Evolutionary conservation across 2,329 filamentous ascomycete genomes (phyloP).

Genomic region (Juglanconis sp.): DNA sequence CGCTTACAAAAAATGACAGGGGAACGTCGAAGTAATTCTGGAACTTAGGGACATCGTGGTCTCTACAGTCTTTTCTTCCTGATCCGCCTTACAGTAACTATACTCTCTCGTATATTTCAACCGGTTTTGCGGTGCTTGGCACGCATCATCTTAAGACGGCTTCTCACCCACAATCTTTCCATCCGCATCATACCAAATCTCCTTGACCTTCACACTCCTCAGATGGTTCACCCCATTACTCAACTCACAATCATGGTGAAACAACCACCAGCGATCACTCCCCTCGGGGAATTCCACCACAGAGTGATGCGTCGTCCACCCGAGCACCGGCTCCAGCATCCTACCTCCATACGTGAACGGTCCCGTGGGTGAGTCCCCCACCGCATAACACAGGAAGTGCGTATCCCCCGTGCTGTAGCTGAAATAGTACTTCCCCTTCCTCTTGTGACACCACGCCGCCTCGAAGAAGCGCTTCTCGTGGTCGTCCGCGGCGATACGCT

Average conservation of each 20-base stretch:
- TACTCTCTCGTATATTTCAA: too few relatives aligned
- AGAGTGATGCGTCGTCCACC: slow-evolving; percentile 80
- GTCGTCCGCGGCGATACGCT: slow-evolving; percentile 61
- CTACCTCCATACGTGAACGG: slow-evolving; percentile 71
- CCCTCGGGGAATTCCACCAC: slow-evolving; percentile 67
- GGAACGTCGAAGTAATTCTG: too few relatives aligned
- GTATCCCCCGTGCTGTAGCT: slow-evolving; percentile 77
- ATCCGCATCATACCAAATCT: slow-evolving; percentile 68
- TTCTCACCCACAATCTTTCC: slow-evolving; percentile 55
- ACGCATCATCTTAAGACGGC: slow-evolving; percentile 18
- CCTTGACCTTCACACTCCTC: slow-evolving; percentile 69
- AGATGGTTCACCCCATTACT: slow-evolving; percentile 68
- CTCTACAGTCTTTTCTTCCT: too few relatives aligned
- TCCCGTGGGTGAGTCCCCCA: slow-evolving; percentile 60
- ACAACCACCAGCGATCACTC: slow-evolving; percentile 61
- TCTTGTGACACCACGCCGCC: slow-evolving; percentile 77
- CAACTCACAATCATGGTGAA: slow-evolving; percentile 71
- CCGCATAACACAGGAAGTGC: slow-evolving; percentile 70
- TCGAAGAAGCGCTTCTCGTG: slow-evolving; percentile 77
- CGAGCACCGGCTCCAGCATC: slow-evolving; percentile 72
- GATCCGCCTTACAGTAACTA: too few relatives aligned
- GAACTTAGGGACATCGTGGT: too few relatives aligned
- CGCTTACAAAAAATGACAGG: too few relatives aligned
- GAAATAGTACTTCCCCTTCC: slow-evolving; percentile 68
- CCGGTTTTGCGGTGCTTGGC: too few relatives aligned